Evolutionary conservation across 768 basidiomycete species (phyloP).

Genomic region (Leucocoprinus birnbaumii): DNA sequence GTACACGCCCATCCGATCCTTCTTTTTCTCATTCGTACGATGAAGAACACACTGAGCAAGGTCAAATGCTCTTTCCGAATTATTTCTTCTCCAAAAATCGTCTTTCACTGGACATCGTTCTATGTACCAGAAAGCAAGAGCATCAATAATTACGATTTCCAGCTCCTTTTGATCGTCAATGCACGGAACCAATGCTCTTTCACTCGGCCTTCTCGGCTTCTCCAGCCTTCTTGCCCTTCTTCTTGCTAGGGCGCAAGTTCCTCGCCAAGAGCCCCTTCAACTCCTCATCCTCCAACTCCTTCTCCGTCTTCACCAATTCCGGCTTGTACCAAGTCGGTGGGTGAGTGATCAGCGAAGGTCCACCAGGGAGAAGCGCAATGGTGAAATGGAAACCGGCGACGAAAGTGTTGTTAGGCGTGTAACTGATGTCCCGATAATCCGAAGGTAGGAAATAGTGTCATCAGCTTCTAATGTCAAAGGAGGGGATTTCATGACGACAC

Average conservation of each 20-base stretch:
- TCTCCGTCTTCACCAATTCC: conserved; percentile 86
- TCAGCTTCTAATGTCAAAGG: not conserved
- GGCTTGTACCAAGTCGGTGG: conserved; percentile 92
- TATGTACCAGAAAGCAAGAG: too few species aligned
- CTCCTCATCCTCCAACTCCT: conserved; percentile 86
- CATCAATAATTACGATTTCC: too few species aligned
- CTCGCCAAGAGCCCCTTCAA: conserved; percentile 75
- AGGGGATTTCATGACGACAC: conserved; percentile 24
- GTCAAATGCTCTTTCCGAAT: too few species aligned
- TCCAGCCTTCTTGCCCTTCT: conserved; percentile 78
- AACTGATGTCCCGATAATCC: conserved; percentile 36
- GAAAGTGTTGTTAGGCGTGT: conserved; percentile 77
- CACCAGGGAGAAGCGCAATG: conserved; percentile 86
- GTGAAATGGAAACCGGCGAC: conserved; percentile 98
- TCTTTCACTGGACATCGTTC: too few species aligned
- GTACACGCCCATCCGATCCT: too few species aligned
- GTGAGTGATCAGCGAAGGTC: conserved; percentile 84
- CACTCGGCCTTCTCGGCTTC: conserved; percentile 34
- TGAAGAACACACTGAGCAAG: too few species aligned
- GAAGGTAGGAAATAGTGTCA: not conserved
- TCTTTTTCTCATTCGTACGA: too few species aligned
- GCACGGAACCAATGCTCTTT: too few species aligned
- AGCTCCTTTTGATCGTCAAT: too few species aligned
- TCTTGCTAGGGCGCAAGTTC: conserved; percentile 86
- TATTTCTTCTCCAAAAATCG: too few species aligned